Base-by-base conservation (phyloP, 148 eudicot species). In the Dianthus caryophyllus region DNA sequence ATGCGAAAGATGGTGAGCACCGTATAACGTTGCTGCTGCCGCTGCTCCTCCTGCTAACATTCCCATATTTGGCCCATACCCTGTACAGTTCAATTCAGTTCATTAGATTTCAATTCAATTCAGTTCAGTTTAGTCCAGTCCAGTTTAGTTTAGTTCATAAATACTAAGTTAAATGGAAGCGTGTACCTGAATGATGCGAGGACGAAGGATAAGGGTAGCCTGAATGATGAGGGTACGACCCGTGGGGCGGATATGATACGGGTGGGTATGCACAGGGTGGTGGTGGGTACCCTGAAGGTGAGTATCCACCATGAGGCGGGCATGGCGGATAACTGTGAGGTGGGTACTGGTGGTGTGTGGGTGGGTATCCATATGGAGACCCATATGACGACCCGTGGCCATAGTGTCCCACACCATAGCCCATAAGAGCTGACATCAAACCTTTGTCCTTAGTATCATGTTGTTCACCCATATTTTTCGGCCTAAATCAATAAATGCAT, bases 31-130 rank as follows among this genome's bases (percentile, higher is more conserved):
- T 48, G 83, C 88, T 0, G 88, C 84, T 8, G 87, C 82, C 0
- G 87, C 87, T 43, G 84, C 87, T 54, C 87, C 88, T 43, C 89
- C 89, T 47, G 84, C 89, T 74, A 85, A 18, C 66, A 85, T 18
- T 66, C 84, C 89, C 73, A 65, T 73, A 24, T 73, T 73, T 21
- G 78, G 74, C 53, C 79, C 29, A 44, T 66, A 36, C 22, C 74
- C 74, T 71, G 22, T 52, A 16, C 0, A 69, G 31, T 44, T 3
- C 64, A 68, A 56, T 17, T 39, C 22, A 14, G 31, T 36, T 51
- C 46, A 33, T 64, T 25, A 36, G 3, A 2, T 33, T 33, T 33
- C 5, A 2, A 2, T 33, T 33, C 8, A 2, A 2, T 33, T 33
- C 8, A 33, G 39, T 33, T 3, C 8, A n/a, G n/a, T n/a, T n/a